Percentiles rank a stretch among this genome's conserved stretches.
phyloP scores from a whole-genome alignment of 306 rosid genomes.

The Trifolium fragiferum region DNA sequence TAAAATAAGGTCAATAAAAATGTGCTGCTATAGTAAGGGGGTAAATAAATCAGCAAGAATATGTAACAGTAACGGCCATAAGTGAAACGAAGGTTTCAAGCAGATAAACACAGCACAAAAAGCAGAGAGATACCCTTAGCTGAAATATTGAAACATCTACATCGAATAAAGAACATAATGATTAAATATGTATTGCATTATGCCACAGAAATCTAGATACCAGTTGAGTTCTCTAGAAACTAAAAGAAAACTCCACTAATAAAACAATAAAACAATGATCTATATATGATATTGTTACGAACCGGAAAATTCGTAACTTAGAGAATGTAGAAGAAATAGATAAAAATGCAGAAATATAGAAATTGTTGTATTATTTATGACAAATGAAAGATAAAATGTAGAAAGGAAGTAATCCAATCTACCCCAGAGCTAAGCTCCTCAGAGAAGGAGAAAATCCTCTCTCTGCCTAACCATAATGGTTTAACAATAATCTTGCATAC shows the following conservation, averaged over 20 bases:
- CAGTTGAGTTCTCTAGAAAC: slow-evolving; percentile 27
- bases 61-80: slow-evolving; percentile 19
- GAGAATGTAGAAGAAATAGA: no score
- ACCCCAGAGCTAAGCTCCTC: no score
- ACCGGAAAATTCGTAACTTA: no score
- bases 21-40: slow-evolving; percentile 1
- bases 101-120: slow-evolving; percentile 12
- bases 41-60: slow-evolving; percentile 30
- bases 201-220: slow-evolving; percentile 7
- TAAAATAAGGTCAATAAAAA: slow-evolving; percentile 21
- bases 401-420: no score
- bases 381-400: no score
- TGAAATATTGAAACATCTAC: slow-evolving; percentile 26
- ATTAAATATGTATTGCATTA: background rate
- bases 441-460: no score
- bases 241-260: slow-evolving; percentile 23
- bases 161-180: slow-evolving; percentile 33
- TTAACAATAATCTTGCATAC: no score
- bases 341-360: no score
- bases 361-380: no score
- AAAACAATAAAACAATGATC: no score
- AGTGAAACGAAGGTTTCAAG: slow-evolving; percentile 22
- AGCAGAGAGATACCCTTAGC: slow-evolving; percentile 5
- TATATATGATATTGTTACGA: no score
- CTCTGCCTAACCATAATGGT: no score